Evolutionary conservation across 345 rosid species (phyloP), one percentile per base, ranked within the genome.

Genomic region (Psidium friedrichsthalianum): DNA sequence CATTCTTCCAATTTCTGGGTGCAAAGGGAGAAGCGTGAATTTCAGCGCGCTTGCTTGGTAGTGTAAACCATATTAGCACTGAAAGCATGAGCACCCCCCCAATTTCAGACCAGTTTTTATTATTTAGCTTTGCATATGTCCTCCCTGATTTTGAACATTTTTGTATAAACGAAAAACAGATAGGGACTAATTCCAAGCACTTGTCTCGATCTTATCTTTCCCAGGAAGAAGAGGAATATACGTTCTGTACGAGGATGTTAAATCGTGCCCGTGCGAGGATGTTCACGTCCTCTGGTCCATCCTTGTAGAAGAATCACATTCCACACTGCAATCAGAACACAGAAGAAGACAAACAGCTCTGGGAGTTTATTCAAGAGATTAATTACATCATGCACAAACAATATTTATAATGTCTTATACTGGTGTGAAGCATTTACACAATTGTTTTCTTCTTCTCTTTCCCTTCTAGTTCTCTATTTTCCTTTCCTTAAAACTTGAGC

Each of bases 241-340:
- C 86, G 90, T 90, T 84, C 54, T 91, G 84, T 88, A 91, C 49
- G 93, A 91, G 20, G 93, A 91, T 56, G 93, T 91, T 51, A 91
- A 91, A 82, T 91, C 92, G 51, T 91, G 93, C 86, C 91, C 91
- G 5, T 87, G 47, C 40, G 91, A 90, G 85, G 93, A 91, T 86
- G 93, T 91, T 82, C 93, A 91, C 56, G 91, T 91, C 47, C 87
- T 90, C 22, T 91, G 91, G 92, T 91, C 91, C 4, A 90, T 91
- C 47, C 87, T 91, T 0, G 93, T 91, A 36, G 80, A 53, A 18
- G 93, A 90, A 15, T 91, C 93, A 24, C 86, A 91, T 78, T 20
- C 85, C 13, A 47, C 92, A 74, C 64, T 90, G 86, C 90, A 88
- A 87, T 86, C 90, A 81, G 91, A 91, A 86, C 89, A 88, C 82